Percentiles rank a stretch among this genome's conserved stretches.
Conservation (phyloP, 352 stramenopile genomes). For the Phytophthora ohioensis region DNA sequence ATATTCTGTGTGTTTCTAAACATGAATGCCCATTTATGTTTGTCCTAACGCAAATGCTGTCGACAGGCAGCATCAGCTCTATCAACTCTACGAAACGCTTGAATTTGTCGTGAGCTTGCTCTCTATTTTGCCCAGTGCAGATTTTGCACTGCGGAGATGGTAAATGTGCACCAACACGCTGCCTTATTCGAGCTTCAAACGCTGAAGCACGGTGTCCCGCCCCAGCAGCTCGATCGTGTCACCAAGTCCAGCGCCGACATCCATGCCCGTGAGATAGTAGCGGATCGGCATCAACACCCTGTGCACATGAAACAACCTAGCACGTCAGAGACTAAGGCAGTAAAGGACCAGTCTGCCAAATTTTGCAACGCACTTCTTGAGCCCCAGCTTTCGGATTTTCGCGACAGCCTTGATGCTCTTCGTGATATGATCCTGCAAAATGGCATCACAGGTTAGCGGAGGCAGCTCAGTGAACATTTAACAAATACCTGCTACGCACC, state of each 20-base stretch:
- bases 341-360: background rate
- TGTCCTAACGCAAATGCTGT: conserved; percentile 7
- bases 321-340: background rate
- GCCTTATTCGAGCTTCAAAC: conserved; percentile 43
- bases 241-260: conserved; percentile 82
- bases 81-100: background rate
- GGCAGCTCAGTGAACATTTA: background rate
- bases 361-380: conserved; percentile 76
- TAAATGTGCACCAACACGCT: background rate
- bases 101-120: background rate
- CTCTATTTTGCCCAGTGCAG: background rate
- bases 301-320: conserved; percentile 12
- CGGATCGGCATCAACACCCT: conserved; percentile 90
- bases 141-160: no score
- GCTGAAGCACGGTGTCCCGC: conserved; percentile 61
- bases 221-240: conserved; percentile 86
- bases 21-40: conserved; percentile 31
- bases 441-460: background rate
- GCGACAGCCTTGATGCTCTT: conserved; percentile 79
- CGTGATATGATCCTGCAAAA: conserved; percentile 75
- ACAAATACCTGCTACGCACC: conserved; percentile 33
- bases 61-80: background rate
- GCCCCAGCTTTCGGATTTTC: conserved; percentile 76
- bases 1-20: conserved; percentile 31
- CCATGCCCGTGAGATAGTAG: conserved; percentile 89